phyloP scores from a whole-genome alignment of 75 land plant genomes.

The Selaginella tamariscina region DNA sequence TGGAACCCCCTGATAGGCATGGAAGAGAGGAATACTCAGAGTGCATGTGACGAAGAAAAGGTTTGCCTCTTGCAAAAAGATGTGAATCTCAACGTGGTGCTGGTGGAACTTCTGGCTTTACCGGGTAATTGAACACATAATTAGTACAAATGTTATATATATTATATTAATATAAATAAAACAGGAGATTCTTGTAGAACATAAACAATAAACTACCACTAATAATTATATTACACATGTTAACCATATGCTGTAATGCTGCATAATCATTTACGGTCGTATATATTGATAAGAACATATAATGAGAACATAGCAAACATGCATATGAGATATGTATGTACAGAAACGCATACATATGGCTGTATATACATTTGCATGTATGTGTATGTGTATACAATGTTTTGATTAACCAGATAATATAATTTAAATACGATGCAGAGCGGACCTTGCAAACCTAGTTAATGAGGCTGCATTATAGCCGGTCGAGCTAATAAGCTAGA shows the following conservation, averaged over 20 bases:
- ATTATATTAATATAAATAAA: no score
- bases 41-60: conserved; percentile 81
- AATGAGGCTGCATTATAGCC: conserved; percentile 98
- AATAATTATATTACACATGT: no score
- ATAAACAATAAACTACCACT: no score
- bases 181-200: no score
- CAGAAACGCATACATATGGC: no score
- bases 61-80: conserved; percentile 72
- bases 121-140: conserved; percentile 49
- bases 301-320: no score
- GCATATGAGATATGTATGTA: no score
- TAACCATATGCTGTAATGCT: no score
- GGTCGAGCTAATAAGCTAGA: conserved; percentile 69
- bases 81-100: conserved; percentile 67
- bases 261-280: no score
- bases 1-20: conserved; percentile 82
- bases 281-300: no score
- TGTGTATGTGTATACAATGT: conserved; percentile 4
- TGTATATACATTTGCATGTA: no score
- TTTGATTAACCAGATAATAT: conserved; percentile 7
- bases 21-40: conserved; percentile 87
- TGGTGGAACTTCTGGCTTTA: conserved; percentile 89
- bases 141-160: background rate
- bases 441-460: conserved; percentile 95
- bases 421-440: conserved; percentile 37